Conservation (phyloP, 257 asterid species). For the Pogostemon cablin region DNA sequence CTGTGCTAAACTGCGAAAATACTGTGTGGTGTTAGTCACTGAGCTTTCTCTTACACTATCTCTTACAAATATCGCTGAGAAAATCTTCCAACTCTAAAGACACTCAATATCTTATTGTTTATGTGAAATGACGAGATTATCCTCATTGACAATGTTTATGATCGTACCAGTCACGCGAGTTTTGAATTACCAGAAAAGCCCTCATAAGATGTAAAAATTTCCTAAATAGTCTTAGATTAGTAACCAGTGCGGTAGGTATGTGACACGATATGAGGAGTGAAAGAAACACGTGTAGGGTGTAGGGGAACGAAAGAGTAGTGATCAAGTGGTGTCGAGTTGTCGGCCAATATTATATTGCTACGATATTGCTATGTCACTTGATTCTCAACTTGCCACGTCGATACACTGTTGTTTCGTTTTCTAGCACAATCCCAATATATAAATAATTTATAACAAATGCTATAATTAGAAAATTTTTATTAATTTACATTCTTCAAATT, state of each 20-base stretch:
- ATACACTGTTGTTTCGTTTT: conserved; percentile 27
- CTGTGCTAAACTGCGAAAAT: background rate
- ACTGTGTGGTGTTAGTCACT: conserved; percentile 12
- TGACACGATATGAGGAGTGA: background rate
- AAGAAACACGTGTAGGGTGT: conserved; percentile 20
- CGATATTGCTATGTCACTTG: conserved; percentile 29
- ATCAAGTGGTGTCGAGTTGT: conserved; percentile 31
- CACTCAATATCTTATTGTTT: conserved; percentile 18
- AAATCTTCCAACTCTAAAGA: conserved; percentile 39
- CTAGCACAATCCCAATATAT: conserved; percentile 5
- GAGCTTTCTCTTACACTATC: conserved; percentile 20
- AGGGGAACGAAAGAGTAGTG: background rate
- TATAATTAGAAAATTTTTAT: background rate
- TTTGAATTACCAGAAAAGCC: conserved; percentile 1
- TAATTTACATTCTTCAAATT: too few species aligned
- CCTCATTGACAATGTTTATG: conserved; percentile 25
- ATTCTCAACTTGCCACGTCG: conserved; percentile 35
- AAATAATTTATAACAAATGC: background rate
- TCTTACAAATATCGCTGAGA: conserved; percentile 49
- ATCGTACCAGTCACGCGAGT: conserved; percentile 24
- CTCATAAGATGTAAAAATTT: background rate
- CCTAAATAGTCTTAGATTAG: too few species aligned
- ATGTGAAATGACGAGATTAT: conserved; percentile 32
- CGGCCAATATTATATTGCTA: conserved; percentile 30
- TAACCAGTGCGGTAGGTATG: too few species aligned